Evolutionary conservation across 2,329 filamentous ascomycete species (phyloP), one percentile per base, ranked within the genome.

Genomic region (Purpureocillium takamizusanense): DNA sequence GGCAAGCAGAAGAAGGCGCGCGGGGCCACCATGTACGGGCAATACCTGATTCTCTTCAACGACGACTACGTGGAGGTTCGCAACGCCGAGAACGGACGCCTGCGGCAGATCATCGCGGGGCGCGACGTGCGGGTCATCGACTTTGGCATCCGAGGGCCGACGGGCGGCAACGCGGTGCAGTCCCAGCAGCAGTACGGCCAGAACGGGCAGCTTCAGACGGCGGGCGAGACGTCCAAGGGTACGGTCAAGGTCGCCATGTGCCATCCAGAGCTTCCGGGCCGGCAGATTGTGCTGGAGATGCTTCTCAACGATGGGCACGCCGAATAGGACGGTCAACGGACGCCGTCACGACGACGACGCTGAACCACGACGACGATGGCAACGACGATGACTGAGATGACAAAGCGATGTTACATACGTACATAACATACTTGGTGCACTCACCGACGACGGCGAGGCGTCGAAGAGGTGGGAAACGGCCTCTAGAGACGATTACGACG

Each of bases 51-150:
- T 7, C 76, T 98, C 4, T 95, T 97, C 65, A 92, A 95, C 58
- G 83, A 86, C 16, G 90, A 97, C 60, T 98, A 97, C 50, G 87
- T 98, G 35, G 92, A 98, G 65, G 87, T 98, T 38, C 78, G 92
- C 39, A 97, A 98, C 52, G 92, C 92, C 14, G 87, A 95, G 66
- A 97, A 97, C 54, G 92, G 92, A 1, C 76, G 94, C 15, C 61
- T 98, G 46, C 77, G 92, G 51, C 92, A 98, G 65, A 92, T 98
- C 42, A 94, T 98, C 49, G 83, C 88, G 0, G 92, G 92, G 0
- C 74, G 86, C 45, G 89, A 95, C 54, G 87, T 98, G 35, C 81
- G 84, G 46, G 87, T 89, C 50, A 71, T 98, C 9, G 94, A 98
- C 57, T 88, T 94, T 53, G 88, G 86, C 7, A 74, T 83, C 48